A percentile compares a stretch with the other conserved stretches of the same genome.
phyloP scores from a whole-genome alignment of 139 green algal species.

The Diplosphaera chodatii region DNA sequence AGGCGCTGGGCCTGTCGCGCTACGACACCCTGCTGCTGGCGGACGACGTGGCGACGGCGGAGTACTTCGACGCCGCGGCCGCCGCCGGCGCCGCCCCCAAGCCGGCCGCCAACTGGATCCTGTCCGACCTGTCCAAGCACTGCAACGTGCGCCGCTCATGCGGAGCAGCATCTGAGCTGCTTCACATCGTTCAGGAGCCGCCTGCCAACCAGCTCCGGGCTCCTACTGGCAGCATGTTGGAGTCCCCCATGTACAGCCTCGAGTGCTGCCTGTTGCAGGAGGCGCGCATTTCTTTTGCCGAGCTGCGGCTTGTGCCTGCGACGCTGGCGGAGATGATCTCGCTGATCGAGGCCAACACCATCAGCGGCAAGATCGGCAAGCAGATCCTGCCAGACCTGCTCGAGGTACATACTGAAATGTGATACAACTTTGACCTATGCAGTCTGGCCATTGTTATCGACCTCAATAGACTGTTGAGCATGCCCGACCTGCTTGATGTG shows the following conservation, averaged over 20 bases:
- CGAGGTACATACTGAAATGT: slow-evolving; percentile 37
- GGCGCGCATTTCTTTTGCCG: slow-evolving; percentile 34
- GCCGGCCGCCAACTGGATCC: slow-evolving; percentile 89
- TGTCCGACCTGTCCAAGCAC: slow-evolving; percentile 82
- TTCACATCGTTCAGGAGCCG: no score
- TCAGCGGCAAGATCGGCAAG: slow-evolving; percentile 97
- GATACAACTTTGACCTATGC: no score
- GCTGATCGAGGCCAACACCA: slow-evolving; percentile 81
- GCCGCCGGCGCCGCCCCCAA: slow-evolving; percentile 65
- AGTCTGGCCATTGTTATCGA: no score
- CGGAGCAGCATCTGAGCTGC: not conserved
- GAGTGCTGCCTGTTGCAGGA: no score
- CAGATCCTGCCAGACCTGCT: slow-evolving; percentile 82
- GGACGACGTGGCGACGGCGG: slow-evolving; percentile 66
- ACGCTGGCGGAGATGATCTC: slow-evolving; percentile 83
- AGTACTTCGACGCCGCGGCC: slow-evolving; percentile 75
- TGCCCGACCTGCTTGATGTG: no score
- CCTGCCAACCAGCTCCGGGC: no score
- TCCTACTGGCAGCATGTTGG: no score
- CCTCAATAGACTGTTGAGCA: no score
- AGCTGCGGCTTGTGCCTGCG: slow-evolving; percentile 40
- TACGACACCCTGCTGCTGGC: slow-evolving; percentile 75
- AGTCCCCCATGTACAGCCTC: no score
- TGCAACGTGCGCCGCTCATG: slow-evolving; percentile 50
- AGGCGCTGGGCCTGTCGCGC: slow-evolving; percentile 59